These are phyloP conservation scores for Moricandia arvensis DNA, from an alignment of 345 rosid species.

Conservation along the genomic window DNA sequence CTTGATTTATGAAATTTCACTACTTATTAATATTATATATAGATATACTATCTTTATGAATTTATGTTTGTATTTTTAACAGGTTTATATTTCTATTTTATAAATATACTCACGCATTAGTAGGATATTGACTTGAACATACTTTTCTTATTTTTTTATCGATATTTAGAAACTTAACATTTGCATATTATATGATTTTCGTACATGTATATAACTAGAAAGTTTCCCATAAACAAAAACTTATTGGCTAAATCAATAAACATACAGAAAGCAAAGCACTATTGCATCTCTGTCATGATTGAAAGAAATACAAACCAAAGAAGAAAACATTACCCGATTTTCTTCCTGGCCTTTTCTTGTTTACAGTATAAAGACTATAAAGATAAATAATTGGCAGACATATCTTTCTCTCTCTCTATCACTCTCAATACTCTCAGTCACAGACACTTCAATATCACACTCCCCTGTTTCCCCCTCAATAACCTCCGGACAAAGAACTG, in stretches of 20 bases:
- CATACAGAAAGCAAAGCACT: not conserved
- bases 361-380: constrained; percentile 26
- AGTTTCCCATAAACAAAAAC: not conserved
- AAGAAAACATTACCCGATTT: constrained; percentile 10
- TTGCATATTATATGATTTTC: not conserved
- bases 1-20: not conserved
- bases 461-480: constrained; percentile 18
- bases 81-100: not conserved
- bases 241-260: constrained; percentile 6
- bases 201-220: not conserved
- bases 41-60: not conserved
- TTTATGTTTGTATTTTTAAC: not conserved
- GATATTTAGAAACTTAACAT: not conserved
- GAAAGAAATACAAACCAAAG: constrained; percentile 14
- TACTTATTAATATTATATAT: not conserved
- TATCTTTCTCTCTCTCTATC: constrained; percentile 22
- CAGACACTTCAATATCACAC: constrained; percentile 21
- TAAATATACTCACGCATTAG: not conserved
- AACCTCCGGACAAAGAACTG: constrained; percentile 15
- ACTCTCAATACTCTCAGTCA: constrained; percentile 10
- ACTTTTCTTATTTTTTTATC: not conserved
- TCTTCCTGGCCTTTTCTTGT: constrained; percentile 24
- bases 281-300: constrained; percentile 8
- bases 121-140: not conserved
- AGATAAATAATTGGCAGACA: constrained; percentile 35